Evolutionary conservation across 192 early-diverging fungal genomes (phyloP).

Genomic region (Umbelopsis vinacea): DNA sequence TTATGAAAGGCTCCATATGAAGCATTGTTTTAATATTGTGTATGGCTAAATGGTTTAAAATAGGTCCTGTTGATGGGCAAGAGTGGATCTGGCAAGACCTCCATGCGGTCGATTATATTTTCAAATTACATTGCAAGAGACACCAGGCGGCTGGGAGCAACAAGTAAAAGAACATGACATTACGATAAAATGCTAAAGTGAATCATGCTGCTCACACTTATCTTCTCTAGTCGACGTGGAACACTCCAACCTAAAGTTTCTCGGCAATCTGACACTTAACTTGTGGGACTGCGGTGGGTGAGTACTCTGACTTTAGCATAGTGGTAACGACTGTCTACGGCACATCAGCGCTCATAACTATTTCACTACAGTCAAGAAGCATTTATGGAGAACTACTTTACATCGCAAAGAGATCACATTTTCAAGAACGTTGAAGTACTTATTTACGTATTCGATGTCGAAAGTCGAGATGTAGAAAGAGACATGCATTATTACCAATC

Average conservation of each 20-base stretch:
- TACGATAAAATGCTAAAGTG: not conserved
- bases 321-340: not conserved
- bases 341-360: no score
- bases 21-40: no score
- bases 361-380: conserved; percentile 73
- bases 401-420: conserved; percentile 90
- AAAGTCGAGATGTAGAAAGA: conserved; percentile 86
- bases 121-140: conserved; percentile 96
- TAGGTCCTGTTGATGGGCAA: conserved; percentile 98
- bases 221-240: conserved; percentile 86
- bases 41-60: not conserved
- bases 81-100: conserved; percentile 96
- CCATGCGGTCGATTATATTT: conserved; percentile 98
- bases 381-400: conserved; percentile 97
- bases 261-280: conserved; percentile 95
- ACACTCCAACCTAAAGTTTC: conserved; percentile 92
- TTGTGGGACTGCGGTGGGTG: conserved; percentile 96
- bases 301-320: not conserved
- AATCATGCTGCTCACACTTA: not conserved
- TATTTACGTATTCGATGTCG: conserved; percentile 98
- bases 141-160: conserved; percentile 93
- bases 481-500: conserved; percentile 92
- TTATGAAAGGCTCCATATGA: not conserved
- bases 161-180: conserved; percentile 61
- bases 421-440: conserved; percentile 99